These are phyloP conservation scores for Neurospora cerealis DNA, from an alignment of 495 filamentous ascomycete species.

Conservation along the genomic window DNA sequence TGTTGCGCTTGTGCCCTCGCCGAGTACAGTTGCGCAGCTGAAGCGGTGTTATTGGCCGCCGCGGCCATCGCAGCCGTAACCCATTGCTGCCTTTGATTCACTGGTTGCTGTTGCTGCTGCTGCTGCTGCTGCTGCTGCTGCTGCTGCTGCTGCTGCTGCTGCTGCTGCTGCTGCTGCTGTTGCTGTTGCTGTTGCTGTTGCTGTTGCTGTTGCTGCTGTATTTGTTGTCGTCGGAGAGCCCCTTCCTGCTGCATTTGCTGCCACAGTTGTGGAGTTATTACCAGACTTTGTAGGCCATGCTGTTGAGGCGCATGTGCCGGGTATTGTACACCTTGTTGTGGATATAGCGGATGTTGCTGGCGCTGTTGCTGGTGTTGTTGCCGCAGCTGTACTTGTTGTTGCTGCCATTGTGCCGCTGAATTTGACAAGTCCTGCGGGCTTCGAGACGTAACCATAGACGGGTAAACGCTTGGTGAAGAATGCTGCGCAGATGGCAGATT, in stretches of 20 bases:
- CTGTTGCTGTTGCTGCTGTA: background rate
- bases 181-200: background rate
- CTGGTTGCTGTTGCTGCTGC: background rate
- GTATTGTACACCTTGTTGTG: background rate
- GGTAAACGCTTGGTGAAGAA: background rate
- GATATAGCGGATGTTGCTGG: background rate
- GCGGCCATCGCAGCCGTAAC: background rate
- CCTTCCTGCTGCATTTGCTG: background rate
- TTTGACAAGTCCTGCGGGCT: background rate
- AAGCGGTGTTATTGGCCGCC: background rate
- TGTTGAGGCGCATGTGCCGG: background rate
- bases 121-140: no score
- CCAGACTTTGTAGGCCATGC: background rate
- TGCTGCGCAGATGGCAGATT: background rate
- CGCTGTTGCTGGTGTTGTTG: conserved; percentile 9
- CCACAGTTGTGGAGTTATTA: conserved; percentile 3
- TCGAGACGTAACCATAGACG: background rate
- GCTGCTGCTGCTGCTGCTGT: background rate
- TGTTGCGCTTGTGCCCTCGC: background rate
- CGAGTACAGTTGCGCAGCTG: background rate
- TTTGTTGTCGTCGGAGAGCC: background rate
- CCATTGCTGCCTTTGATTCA: background rate
- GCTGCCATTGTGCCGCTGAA: conserved; percentile 2
- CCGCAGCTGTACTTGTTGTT: conserved; percentile 16
- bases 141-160: background rate